Evolutionary conservation across 192 early-diverging fungal genomes (phyloP).

Genomic region (Geosiphon pyriformis): DNA sequence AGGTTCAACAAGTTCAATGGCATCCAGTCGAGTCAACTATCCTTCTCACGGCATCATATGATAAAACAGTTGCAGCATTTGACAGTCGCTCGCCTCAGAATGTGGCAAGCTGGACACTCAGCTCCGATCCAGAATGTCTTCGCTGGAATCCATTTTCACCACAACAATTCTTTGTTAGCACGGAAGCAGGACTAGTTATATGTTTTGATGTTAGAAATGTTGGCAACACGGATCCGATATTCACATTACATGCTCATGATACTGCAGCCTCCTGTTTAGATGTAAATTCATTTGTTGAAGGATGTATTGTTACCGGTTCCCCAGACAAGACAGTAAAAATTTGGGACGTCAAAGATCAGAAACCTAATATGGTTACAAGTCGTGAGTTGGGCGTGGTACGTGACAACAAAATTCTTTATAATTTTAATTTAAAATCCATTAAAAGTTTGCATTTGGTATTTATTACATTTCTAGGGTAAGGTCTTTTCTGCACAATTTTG

Average conservation of each 20-base stretch:
- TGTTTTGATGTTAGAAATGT: slow-evolving; percentile 78
- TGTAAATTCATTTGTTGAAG: slow-evolving; percentile 69
- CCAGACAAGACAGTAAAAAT: slow-evolving; percentile 89
- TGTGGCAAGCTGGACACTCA: slow-evolving; percentile 62
- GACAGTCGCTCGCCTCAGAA: slow-evolving; percentile 84
- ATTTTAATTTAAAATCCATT: no score
- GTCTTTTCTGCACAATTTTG: slow-evolving; percentile 86
- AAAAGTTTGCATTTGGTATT: no score
- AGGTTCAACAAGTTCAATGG: slow-evolving; percentile 87
- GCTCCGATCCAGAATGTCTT: slow-evolving; percentile 86
- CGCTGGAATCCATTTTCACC: slow-evolving; percentile 88
- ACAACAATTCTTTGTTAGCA: slow-evolving; percentile 72
- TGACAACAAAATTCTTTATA: no score
- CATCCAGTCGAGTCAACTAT: slow-evolving; percentile 82
- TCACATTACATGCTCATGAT: slow-evolving; percentile 91
- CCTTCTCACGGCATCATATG: slow-evolving; percentile 88
- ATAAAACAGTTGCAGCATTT: slow-evolving; percentile 79
- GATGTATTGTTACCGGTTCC: slow-evolving; percentile 87
- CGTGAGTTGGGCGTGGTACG: slow-evolving; percentile 74
- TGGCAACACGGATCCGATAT: slow-evolving; percentile 54
- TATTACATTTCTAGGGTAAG: slow-evolving; percentile 50
- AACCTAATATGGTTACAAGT: slow-evolving; percentile 80
- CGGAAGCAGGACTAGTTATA: slow-evolving; percentile 87
- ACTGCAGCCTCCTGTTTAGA: slow-evolving; percentile 83
- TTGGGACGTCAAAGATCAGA: slow-evolving; percentile 77